Evolutionary conservation across 2,329 filamentous ascomycete species (phyloP), one percentile per base, ranked within the genome.

Genomic region (Colletotrichum musae): DNA sequence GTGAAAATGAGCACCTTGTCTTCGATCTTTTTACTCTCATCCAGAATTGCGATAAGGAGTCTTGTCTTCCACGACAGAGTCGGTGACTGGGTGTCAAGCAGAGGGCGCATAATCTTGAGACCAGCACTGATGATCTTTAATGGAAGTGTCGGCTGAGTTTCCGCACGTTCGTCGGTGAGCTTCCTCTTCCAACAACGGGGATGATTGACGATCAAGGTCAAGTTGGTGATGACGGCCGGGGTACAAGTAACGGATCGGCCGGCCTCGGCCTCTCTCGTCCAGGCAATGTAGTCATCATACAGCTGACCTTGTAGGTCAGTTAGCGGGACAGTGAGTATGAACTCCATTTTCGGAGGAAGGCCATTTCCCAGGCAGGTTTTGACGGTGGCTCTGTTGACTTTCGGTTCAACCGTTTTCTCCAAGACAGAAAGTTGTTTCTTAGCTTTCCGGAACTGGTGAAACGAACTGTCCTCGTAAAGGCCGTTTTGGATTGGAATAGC

Each of bases 1-100:
- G 92, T 93, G 75, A 98, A 98, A 0, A 97, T 82, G 1, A 98
- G 84, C 1, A 94, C 87, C 75, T 94, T 94, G 77, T 98, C 95
- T 0, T 86, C 85, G 0, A 84, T 80, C 1, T 77, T 76, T 47
- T 86, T 87, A 6, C 91, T 91, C 71, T 91, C 86, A 24, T 91
- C 83, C 0, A 97, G 78, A 58, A 98, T 95, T 53, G 86, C 80
- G 51, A 89, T 80, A n/a, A 97, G 81, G 6, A 95, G 82, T 13
- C 83, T 74, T 6, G 92, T 87, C 75, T 96, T 95, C 75, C 90
- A 86, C 0, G 94, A 97, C 13, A 91, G 78, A 0, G 77, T 73
- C 2, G 87, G 75, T 4, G 86, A 81, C 13, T 84, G 78, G 5
- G 85, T 75, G 79, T 82, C 81, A 72, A 45, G 53, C 18, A 65